Evolutionary conservation across 176 grass and related monocot species (phyloP).

Genomic region (Carex littledalei): DNA sequence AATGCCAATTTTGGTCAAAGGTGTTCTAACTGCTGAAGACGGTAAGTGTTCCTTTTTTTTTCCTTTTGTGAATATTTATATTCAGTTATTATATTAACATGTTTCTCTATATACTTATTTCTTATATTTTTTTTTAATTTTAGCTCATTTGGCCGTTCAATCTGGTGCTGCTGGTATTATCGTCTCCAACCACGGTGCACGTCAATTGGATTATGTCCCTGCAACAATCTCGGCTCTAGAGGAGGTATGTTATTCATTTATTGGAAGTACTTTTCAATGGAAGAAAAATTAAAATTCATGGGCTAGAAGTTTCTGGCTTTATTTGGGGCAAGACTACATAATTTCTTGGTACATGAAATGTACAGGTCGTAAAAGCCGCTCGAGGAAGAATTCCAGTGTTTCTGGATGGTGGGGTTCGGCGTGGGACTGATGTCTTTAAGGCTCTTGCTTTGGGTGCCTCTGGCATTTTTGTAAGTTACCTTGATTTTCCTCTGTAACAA

Average conservation of each 20-base stretch:
- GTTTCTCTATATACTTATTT: background rate
- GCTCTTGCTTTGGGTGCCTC: slow-evolving; percentile 88
- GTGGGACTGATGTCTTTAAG: slow-evolving; percentile 97
- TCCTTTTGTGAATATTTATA: background rate
- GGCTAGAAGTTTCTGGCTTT: background rate
- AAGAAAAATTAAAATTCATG: background rate
- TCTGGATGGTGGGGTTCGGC: slow-evolving; percentile 86
- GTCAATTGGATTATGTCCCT: slow-evolving; percentile 87
- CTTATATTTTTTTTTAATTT: background rate
- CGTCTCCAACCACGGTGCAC: slow-evolving; percentile 85
- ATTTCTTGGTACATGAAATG: slow-evolving; percentile 13
- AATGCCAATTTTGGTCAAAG: slow-evolving; percentile 94
- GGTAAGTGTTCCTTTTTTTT: slow-evolving; percentile 27
- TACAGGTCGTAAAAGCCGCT: slow-evolving; percentile 65
- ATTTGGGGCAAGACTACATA: background rate
- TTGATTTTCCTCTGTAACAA: background rate
- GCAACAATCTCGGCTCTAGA: slow-evolving; percentile 83
- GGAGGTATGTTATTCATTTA: slow-evolving; percentile 32
- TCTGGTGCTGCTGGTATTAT: slow-evolving; percentile 80
- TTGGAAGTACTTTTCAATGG: background rate
- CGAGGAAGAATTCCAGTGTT: slow-evolving; percentile 78
- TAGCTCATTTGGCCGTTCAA: slow-evolving; percentile 77
- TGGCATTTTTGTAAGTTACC: slow-evolving; percentile 70
- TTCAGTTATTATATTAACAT: background rate
- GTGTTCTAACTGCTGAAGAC: slow-evolving; percentile 89